These are phyloP conservation scores for Saccharomycopsis phalli DNA, from an alignment of 1,139 yeast genomes.

Conservation along the genomic window DNA sequence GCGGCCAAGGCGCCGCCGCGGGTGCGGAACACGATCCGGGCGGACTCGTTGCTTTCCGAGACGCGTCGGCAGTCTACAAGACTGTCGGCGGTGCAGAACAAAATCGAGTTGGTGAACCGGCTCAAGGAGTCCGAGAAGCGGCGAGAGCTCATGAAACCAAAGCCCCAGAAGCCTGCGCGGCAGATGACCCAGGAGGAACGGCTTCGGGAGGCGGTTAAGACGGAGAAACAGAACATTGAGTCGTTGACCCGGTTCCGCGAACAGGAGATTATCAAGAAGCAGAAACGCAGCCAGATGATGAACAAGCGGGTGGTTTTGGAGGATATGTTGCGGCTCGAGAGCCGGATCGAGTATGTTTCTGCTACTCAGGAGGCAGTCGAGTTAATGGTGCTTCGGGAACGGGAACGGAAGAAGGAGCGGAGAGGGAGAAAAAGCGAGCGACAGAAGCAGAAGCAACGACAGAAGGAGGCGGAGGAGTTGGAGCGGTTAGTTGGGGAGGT, in stretches of 20 bases:
- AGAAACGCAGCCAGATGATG: slow-evolving; percentile 64
- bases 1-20: slow-evolving; percentile 13
- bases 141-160: slow-evolving; percentile 35
- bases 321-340: slow-evolving; percentile 44
- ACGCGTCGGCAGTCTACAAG: slow-evolving; percentile 72
- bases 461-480: slow-evolving; percentile 19
- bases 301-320: slow-evolving; percentile 51
- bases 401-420: slow-evolving; percentile 19
- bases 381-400: slow-evolving; percentile 16
- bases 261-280: slow-evolving; percentile 76
- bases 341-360: slow-evolving; percentile 32
- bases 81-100: slow-evolving; percentile 68
- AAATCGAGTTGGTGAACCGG: slow-evolving; percentile 67
- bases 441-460: slow-evolving; percentile 23
- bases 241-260: slow-evolving; percentile 73
- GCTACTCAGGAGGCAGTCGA: slow-evolving; percentile 52
- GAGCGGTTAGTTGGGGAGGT: slow-evolving; percentile 19
- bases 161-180: slow-evolving; percentile 31
- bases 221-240: slow-evolving; percentile 66
- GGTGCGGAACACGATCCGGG: slow-evolving; percentile 25
- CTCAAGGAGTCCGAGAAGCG: slow-evolving; percentile 64
- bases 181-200: slow-evolving; percentile 79
- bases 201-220: slow-evolving; percentile 74
- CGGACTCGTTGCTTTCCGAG: slow-evolving; percentile 41
- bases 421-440: slow-evolving; percentile 21